Evolutionary conservation across 2,329 filamentous ascomycete genomes (phyloP), one percentile per base, ranked within the genome.

Genomic region (Setomelanomma holmii): DNA sequence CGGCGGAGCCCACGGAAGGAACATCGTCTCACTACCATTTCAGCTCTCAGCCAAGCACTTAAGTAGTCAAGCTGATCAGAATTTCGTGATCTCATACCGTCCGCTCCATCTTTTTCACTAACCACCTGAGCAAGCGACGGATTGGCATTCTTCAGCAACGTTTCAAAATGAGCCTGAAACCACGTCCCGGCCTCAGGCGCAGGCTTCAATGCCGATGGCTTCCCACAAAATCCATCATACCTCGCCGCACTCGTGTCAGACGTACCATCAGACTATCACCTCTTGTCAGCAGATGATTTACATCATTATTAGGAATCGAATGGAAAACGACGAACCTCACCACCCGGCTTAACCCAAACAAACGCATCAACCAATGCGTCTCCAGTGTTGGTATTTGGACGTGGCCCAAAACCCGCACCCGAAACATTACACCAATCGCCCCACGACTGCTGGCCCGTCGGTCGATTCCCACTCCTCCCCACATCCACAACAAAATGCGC

Each of bases 321-420:
- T 27, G 7, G 17, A 24, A 8, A 3, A 20, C 3, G 12, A 56
- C 53, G 36, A 56, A 67, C 64, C 55, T 83, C 81, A 47, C 80
- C 80, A 58, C 87, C 87, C 4, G 87, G 87, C 80, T 89, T 89
- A 61, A 89, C 77, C 87, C 87, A 89, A 51, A 89, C 86, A 59
- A 89, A 86, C 35, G 86, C 85, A 69, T 89, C 87, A 27, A 82
- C 78, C 16, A 86, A 76, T 1, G 74, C 67, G 56, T 85, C 80
- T 12, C 83, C 84, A 7, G 86, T 89, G 66, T 84, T 77, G n/a
- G 84, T 79, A 3, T 82, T 83, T 1, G 86, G 86, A n/a, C 85
- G 81, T n/a, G 74, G 73, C 53, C 87, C 87, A 55, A 88, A 89
- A 6, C 87, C 86, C 51, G 85, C 83, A 24, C 81, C 83, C 41